Conservation (phyloP, 192 early-diverging fungal species). For the Entomortierella lignicola region DNA sequence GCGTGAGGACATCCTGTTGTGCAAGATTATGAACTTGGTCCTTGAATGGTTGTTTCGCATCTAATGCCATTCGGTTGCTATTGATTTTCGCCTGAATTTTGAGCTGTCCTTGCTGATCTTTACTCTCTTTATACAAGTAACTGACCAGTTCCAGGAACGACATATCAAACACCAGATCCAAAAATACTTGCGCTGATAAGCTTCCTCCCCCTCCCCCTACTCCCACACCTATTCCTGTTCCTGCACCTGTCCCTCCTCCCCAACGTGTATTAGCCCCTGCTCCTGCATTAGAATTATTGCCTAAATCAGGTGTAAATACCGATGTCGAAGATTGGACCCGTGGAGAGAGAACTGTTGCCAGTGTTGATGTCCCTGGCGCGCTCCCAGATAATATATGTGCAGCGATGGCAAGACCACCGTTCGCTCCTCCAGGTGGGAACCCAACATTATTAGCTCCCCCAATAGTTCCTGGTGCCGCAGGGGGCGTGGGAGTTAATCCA, state of each 20-base stretch:
- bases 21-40: conserved; percentile 31
- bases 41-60: conserved; percentile 26
- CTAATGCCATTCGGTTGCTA: conserved; percentile 40
- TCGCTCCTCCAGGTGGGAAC: not conserved
- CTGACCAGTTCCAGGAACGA: conserved; percentile 36
- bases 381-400: conserved; percentile 1
- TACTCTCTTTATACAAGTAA: conserved; percentile 22
- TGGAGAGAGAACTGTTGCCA: not conserved
- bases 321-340: conserved; percentile 7
- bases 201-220: not conserved
- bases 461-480: not conserved
- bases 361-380: not conserved
- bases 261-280: not conserved
- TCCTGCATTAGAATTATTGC: not conserved
- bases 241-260: conserved; percentile 1
- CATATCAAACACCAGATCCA: conserved; percentile 39
- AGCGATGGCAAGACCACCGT: not conserved
- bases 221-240: not conserved
- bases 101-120: conserved; percentile 8
- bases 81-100: conserved; percentile 23
- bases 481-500: not conserved
- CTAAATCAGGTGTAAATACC: conserved; percentile 10
- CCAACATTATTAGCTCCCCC: not conserved
- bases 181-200: conserved; percentile 14
- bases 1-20: conserved; percentile 34